Evolutionary conservation across 2,329 filamentous ascomycete species (phyloP), one percentile per base, ranked within the genome.

Genomic region (Pseudogymnoascus sp.): DNA sequence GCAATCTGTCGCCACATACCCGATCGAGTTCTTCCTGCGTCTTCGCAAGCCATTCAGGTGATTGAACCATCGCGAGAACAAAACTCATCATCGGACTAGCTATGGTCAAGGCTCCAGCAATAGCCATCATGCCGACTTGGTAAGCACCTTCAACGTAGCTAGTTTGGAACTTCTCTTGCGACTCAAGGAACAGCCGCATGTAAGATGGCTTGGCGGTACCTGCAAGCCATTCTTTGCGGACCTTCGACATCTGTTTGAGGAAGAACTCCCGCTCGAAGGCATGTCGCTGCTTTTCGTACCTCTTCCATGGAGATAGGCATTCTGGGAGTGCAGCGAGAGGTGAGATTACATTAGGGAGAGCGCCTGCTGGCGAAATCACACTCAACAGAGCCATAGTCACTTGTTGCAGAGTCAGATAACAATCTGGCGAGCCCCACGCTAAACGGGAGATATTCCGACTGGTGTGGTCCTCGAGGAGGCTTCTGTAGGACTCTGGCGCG

Each of bases 391-490:
- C 47, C 18, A 78, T 76, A 0, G 79, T 80, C 7, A 77, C 79
- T 50, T 77, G 71, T 12, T 78, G 75, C 6, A 80, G 73, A 12
- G 76, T 64, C 33, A 74, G 67, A 5, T 76, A 74, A 5, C 75
- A 74, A 47, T 76, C 74, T 5, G 77, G 71, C 12, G 74, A 77
- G 21, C 79, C 78, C 79, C 79, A 81, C 11, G 72, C 73, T 1
- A 81, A 74, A 1, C 78, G 75, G 4, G 77, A 76, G 2, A 80
- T 76, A 5, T 78, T 80, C 3, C 78, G 74, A 21, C 73, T 72
- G 5, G 79, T 80, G 69, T 79, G 78, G 66, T 80, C 77, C 70
- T 81, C 79, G 60, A 80, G 71, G 66, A 75, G 77, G 65, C 79
- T 77, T 38, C 76, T 71, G 65, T 80, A 81, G 35, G 77, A 74